These are phyloP conservation scores for Fusarium citri DNA, from an alignment of 2,329 filamentous ascomycete species.

Conservation along the genomic window DNA sequence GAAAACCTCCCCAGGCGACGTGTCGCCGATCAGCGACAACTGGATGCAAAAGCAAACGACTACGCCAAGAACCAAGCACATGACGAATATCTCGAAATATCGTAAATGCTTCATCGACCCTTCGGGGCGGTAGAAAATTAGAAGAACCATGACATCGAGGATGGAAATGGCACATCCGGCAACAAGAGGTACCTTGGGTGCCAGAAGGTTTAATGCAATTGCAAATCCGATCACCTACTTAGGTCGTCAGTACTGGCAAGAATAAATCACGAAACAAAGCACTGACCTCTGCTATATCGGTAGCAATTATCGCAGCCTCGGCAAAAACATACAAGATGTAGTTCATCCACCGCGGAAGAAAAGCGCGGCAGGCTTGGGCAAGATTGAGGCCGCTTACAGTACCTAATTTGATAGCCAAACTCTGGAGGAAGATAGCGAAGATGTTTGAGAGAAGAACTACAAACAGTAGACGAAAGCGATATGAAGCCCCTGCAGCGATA, in stretches of 20 bases:
- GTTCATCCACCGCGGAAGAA: conserved; percentile 74
- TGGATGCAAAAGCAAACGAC: conserved; percentile 78
- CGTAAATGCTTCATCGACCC: conserved; percentile 69
- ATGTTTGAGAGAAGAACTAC: conserved; percentile 54
- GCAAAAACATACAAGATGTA: conserved; percentile 70
- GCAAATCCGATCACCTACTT: conserved; percentile 73
- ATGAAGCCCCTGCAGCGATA: conserved; percentile 3
- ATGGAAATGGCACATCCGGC: conserved; percentile 77
- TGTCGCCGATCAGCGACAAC: conserved; percentile 69
- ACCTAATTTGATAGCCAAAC: conserved; percentile 75
- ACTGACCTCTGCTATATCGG: conserved; percentile 71
- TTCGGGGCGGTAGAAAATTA: conserved; percentile 73
- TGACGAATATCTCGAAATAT: conserved; percentile 73
- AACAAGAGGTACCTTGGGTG: conserved; percentile 72
- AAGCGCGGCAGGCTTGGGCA: conserved; percentile 72
- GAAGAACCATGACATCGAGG: conserved; percentile 73
- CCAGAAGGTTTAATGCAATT: conserved; percentile 74
- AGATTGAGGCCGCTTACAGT: conserved; percentile 76
- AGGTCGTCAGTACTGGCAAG: not conserved
- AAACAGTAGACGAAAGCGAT: conserved; percentile 13
- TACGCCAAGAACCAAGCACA: conserved; percentile 73
- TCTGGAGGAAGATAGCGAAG: conserved; percentile 78
- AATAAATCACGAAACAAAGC: fast-evolving
- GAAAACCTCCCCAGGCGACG: conserved; percentile 69
- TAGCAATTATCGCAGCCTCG: conserved; percentile 76